Evolutionary conservation across 2,329 filamentous ascomycete genomes (phyloP), one percentile per base, ranked within the genome.

Genomic region (Albifimbria verrucaria): DNA sequence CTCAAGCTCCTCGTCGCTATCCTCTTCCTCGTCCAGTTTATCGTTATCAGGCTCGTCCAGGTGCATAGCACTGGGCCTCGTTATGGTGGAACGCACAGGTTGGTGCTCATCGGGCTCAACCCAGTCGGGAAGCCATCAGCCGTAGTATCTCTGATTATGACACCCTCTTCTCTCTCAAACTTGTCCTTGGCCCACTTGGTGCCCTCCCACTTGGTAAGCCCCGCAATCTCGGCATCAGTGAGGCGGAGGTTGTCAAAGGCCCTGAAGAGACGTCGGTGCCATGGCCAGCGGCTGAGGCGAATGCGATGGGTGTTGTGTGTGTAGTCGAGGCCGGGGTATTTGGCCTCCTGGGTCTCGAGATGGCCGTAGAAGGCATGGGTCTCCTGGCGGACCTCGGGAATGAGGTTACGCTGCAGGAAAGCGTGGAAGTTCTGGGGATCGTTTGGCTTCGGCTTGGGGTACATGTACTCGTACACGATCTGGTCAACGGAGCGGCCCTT

Each of bases 261-360:
- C 41, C 85, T 82, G 69, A 93, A 92, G 12, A 93, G 80, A 53
- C 86, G 82, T 56, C 84, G 80, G 69, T 93, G 89, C 82, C 89
- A 90, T 17, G 80, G 82, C 77, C 88, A 92, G 55, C 88, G 86
- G 61, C 85, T 82, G 9, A 93, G 82, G n/a, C 89, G 87, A 68
- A 88, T 85, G 58, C 88, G 86, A 70, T 93, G 89, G 7, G 86
- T 87, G 22, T 72, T 75, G 65, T 89, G 78, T 55, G 81, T 85
- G 75, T 93, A 93, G 75, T 93, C 89, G 52, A 93, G 81, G 25
- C 89, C 89, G 0, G 89, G 89, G 60, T 92, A 92, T 62, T 90
- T 89, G 59, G 89, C 88, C 74, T 93, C 89, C 60, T 87, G 83
- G 23, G 87, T 90, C 65, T 90, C 86, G 59, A 92, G 81, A 64